Evolutionary conservation across 1,139 yeast genomes (phyloP), one percentile per base, ranked within the genome.

Genomic region (Candida anutae): DNA sequence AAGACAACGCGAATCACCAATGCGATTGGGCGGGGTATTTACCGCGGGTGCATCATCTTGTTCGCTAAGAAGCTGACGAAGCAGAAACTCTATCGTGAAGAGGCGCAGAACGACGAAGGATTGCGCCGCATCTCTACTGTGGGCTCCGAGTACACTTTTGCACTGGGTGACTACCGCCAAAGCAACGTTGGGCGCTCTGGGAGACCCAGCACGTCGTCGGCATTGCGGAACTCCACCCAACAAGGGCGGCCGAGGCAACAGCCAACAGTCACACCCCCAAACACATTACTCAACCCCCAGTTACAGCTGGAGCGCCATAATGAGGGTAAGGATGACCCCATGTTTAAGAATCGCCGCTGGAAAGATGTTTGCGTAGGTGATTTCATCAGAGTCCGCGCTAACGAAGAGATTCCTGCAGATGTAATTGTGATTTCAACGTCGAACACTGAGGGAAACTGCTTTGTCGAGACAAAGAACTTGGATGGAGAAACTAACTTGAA

Each of bases 401-500:
- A 90, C 50, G 96, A 88, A 51, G 94, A 85, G 55, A 76, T 90
- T 16, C 98, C 98, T 3, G 96, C 96, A 6, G 98, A 90, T 59
- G 55, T 88, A 21, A 68, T 85, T 12, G 59, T 88, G 17, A 48
- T 90, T 24, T 74, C 95, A 3, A 77, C 95, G 0, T 80, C 94
- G 1, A 96, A 88, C 49, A 53, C 69, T 1, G 97, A 90, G 48
- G 95, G 95, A 23, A 87, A 80, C 25, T 88, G 97, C 56, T 88
- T 79, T 46, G 77, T 88, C 23, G 97, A 90, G 54, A 90, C 98
- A 1, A 88, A 87, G 47, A 90, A 90, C 51, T 68, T 90, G 43
- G 97, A 90, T 55, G 98, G 98, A 51, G 98, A 90, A 56, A 85
- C 97, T 4, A 90, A 90, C 50, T 67, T 90, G 50, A 90, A 90